These are phyloP conservation scores for Colletotrichum destructivum DNA, from an alignment of 2,329 filamentous ascomycete genomes.

Conservation along the genomic window DNA sequence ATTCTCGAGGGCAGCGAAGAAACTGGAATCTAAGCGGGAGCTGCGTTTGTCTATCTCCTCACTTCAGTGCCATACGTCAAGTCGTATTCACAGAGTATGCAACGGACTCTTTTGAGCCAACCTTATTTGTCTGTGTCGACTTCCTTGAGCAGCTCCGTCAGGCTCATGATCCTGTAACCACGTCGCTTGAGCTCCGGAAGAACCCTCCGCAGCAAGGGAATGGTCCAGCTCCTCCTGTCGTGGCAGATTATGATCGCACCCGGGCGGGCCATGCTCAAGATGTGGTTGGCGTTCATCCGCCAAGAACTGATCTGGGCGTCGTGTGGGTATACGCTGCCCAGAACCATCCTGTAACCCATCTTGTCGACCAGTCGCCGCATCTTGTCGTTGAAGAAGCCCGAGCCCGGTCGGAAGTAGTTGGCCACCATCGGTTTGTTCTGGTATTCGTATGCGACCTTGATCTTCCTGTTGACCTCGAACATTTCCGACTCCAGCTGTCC, in stretches of 20 bases:
- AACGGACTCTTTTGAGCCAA: background rate
- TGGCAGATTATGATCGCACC: conserved; percentile 90
- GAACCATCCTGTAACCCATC: conserved; percentile 80
- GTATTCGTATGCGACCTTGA: conserved; percentile 70
- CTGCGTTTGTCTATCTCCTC: background rate
- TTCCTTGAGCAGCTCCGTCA: conserved; percentile 75
- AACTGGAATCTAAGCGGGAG: background rate
- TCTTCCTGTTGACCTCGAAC: conserved; percentile 71
- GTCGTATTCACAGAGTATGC: background rate
- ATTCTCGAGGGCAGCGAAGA: background rate
- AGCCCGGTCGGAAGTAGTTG: conserved; percentile 86
- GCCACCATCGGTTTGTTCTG: conserved; percentile 60
- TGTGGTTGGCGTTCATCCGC: conserved; percentile 81
- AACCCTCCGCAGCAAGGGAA: conserved; percentile 81
- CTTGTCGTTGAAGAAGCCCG: conserved; percentile 82
- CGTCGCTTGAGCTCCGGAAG: conserved; percentile 78
- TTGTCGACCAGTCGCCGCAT: conserved; percentile 75
- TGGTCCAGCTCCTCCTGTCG: conserved; percentile 86
- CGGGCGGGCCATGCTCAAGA: conserved; percentile 83
- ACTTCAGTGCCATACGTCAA: background rate
- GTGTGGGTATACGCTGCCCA: conserved; percentile 90
- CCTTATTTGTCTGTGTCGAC: conserved; percentile 45
- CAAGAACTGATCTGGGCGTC: conserved; percentile 86
- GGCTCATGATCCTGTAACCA: conserved; percentile 80
- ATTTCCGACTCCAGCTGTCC: conserved; percentile 76